Evolutionary conservation across 106 monocot genomes (phyloP), one percentile per base, ranked within the genome.

Genomic region (Acanthochlamys bracteata): DNA sequence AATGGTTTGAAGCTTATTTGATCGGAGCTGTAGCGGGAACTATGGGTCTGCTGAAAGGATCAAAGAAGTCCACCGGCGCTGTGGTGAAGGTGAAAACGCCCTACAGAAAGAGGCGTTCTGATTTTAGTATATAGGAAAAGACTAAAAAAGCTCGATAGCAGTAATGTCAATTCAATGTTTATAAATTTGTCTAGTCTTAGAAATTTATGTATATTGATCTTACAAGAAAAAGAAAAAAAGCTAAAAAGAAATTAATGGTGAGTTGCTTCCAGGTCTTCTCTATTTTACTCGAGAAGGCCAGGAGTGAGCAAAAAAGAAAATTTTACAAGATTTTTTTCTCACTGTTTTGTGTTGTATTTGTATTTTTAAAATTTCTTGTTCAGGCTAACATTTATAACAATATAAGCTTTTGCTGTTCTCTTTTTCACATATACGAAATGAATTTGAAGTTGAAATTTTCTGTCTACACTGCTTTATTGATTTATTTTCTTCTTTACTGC

Each of bases 1-100:
- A 6, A 33, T 33, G 33, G 33, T 33, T 1, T 33, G 1, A 33
- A 33, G 33, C 33, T 78, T 71, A 43, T 78, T 61, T 62, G 77
- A 78, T 40, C 72, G 77, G 77, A 72, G 55, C 55, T 78, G 77
- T 39, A 78, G 77, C 62, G 77, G 77, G 22, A 72, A 72, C 20
- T 78, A 71, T 54, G 61, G 53, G 41, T 78, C 77, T 20, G 77
- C 62, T 15, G 77, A 78, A 24, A 72, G 77, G 57, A 66, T 78
- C 24, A 71, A 72, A 43, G 77, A 67, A 25, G 72, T 78, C 10
- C 77, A 78, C 22, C 71, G 67, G 39, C 71, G 72, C 33, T 78
- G 77, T 57, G 77, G 77, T 4, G 77, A 78, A 72, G 72, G 71
- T 15, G 77, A 78, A 56, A 72, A 72, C 46, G 62, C 72, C 62